Conservation (phyloP, 108 stramenopile species). For the Seminavis robusta region DNA sequence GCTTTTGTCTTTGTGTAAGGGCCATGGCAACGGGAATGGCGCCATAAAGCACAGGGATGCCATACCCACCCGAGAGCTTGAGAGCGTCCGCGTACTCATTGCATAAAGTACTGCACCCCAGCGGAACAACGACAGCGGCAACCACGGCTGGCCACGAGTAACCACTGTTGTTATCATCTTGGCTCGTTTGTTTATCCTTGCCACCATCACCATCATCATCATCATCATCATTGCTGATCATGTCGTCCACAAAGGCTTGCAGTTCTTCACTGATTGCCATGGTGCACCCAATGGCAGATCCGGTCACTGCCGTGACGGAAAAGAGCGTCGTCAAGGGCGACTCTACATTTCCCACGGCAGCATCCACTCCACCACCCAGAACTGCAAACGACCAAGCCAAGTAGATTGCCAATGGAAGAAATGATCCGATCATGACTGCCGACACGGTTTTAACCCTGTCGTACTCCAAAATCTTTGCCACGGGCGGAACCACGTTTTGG, state of each 20-base stretch:
- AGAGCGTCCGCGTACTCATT: constrained; percentile 2
- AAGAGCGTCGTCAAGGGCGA: constrained; percentile 43
- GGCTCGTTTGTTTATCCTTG: constrained; percentile 10
- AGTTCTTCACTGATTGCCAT: constrained; percentile 60
- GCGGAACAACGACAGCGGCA: constrained; percentile 7
- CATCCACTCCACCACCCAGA: constrained; percentile 48
- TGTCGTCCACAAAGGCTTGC: constrained; percentile 35
- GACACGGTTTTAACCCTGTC: constrained; percentile 40
- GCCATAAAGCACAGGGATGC: constrained; percentile 38
- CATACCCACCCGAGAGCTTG: constrained; percentile 31
- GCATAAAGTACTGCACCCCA: constrained; percentile 1
- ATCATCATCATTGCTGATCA: background rate
- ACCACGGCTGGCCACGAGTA: constrained; percentile 8
- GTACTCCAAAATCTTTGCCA: constrained; percentile 56
- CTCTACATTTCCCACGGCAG: constrained; percentile 8
- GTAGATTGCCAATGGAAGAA: constrained; percentile 57
- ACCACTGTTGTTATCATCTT: background rate
- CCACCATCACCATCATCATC: constrained; percentile 4
- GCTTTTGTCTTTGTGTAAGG: too few relatives aligned
- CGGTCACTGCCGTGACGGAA: constrained; percentile 45
- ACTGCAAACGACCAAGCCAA: constrained; percentile 58
- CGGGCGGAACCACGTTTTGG: constrained; percentile 71
- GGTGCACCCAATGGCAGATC: constrained; percentile 39
- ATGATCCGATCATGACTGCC: constrained; percentile 50
- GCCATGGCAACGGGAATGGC: constrained; percentile 35